These are phyloP conservation scores for Solanum tarijense DNA, from an alignment of 257 asterid genomes.

Conservation along the genomic window DNA sequence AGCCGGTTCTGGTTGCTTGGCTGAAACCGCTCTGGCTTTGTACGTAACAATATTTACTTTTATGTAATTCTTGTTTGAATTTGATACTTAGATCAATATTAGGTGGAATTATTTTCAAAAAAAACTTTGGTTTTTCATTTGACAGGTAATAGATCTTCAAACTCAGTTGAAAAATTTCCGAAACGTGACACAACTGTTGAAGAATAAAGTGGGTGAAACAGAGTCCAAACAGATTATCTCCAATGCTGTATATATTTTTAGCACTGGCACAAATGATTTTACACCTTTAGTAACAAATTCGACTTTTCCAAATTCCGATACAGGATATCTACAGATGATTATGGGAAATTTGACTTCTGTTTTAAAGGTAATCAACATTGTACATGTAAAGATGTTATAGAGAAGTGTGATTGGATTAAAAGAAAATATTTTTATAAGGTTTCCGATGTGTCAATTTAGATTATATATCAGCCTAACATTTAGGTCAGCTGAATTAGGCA, in stretches of 20 bases:
- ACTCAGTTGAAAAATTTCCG: neutral
- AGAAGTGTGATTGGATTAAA: neutral
- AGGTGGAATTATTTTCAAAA: no score
- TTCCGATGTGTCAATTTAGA: neutral
- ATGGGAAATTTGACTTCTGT: neutral
- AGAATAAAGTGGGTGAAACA: neutral
- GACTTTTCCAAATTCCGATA: neutral
- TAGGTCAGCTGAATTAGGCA: neutral
- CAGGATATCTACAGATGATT: neutral
- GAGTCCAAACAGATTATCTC: neutral
- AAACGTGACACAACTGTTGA: neutral
- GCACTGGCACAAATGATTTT: neutral
- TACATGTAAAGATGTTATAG: neutral
- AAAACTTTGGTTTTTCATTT: neutral
- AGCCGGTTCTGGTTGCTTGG: neutral
- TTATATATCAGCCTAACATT: no score
- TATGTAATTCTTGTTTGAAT: no score
- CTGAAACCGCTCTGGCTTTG: neutral
- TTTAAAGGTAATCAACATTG: neutral
- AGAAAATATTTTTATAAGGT: no score
- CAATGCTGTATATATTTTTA: neutral
- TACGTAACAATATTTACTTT: neutral
- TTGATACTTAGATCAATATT: neutral
- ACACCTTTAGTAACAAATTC: neutral
- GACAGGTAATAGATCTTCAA: neutral